A percentile compares a stretch with the other conserved stretches of the same genome.
phyloP scores from a whole-genome alignment of 2,329 filamentous ascomycete species.

The Fusarium dimerum region DNA sequence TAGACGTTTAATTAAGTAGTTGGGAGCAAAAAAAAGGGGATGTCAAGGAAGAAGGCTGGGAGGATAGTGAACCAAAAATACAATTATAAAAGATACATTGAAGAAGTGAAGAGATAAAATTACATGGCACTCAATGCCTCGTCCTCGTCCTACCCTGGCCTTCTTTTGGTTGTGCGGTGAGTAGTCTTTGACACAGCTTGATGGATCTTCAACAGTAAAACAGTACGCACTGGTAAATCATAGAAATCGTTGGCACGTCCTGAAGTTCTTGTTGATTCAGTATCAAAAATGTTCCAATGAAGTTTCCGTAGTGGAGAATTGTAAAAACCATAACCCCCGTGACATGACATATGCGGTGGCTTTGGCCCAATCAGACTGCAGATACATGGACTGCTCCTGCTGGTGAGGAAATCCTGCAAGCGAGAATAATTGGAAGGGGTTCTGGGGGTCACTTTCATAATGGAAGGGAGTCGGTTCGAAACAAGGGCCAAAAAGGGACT shows the following conservation, averaged over 20 bases:
- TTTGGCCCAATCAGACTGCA: constrained; percentile 2
- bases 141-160: neutral
- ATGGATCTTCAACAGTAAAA: neutral
- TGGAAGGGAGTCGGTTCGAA: constrained; percentile 1
- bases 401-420: constrained; percentile 23
- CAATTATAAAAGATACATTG: constrained; percentile 9
- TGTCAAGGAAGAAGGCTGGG: neutral
- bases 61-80: neutral
- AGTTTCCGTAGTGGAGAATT: constrained; percentile 11
- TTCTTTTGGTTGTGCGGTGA: neutral
- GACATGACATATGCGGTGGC: constrained; percentile 17
- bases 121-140: constrained; percentile 19
- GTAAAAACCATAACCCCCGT: constrained; percentile 20
- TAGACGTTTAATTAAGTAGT: constrained; percentile 1
- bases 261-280: neutral
- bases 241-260: neutral
- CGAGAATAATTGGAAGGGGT: constrained; percentile 18
- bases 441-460: neutral
- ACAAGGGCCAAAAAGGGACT: constrained; percentile 30
- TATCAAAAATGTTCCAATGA: neutral
- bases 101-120: constrained; percentile 10
- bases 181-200: too few relatives aligned
- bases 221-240: neutral
- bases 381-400: constrained; percentile 9
- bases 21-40: neutral